Conservation (phyloP, 805 yeast species). For the Candida hispaniensis region DNA sequence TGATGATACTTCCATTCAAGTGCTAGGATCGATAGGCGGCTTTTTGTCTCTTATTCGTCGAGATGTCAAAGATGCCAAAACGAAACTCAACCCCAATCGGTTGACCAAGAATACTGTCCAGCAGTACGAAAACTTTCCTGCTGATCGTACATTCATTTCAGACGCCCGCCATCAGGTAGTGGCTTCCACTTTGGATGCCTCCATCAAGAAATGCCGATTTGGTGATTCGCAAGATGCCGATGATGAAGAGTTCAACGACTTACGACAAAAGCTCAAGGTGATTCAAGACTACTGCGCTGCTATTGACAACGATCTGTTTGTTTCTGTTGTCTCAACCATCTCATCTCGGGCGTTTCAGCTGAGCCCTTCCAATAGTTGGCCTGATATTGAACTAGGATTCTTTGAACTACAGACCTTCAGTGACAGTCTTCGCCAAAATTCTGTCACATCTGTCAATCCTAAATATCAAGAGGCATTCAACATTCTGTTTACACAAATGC, state of each 20-base stretch:
- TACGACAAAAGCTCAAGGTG: slow-evolving; percentile 59
- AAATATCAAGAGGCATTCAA: slow-evolving; percentile 28
- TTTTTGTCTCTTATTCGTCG: slow-evolving; percentile 55
- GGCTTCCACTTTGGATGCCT: slow-evolving; percentile 51
- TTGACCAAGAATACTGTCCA: slow-evolving; percentile 27
- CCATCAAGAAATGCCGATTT: slow-evolving; percentile 67
- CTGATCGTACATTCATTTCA: slow-evolving; percentile 26
- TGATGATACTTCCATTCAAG: slow-evolving; percentile 79
- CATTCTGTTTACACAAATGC: slow-evolving; percentile 45
- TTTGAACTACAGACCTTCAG: slow-evolving; percentile 70
- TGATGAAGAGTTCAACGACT: slow-evolving; percentile 71
- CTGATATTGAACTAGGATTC: slow-evolving; percentile 74
- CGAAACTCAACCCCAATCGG: slow-evolving; percentile 32
- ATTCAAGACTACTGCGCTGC: slow-evolving; percentile 76
- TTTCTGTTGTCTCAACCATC: slow-evolving; percentile 49
- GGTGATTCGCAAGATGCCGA: slow-evolving; percentile 67
- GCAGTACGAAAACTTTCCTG: slow-evolving; percentile 23
- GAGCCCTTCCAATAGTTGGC: slow-evolving; percentile 43
- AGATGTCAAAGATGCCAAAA: slow-evolving; percentile 38
- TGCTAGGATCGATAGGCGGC: slow-evolving; percentile 68
- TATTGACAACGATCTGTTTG: slow-evolving; percentile 48
- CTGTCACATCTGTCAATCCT: slow-evolving; percentile 54
- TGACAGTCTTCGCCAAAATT: slow-evolving; percentile 67
- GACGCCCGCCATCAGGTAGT: slow-evolving; percentile 42
- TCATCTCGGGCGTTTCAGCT: slow-evolving; percentile 41